These are phyloP conservation scores for Populus nigra DNA, from an alignment of 345 rosid genomes.

Conservation along the genomic window DNA sequence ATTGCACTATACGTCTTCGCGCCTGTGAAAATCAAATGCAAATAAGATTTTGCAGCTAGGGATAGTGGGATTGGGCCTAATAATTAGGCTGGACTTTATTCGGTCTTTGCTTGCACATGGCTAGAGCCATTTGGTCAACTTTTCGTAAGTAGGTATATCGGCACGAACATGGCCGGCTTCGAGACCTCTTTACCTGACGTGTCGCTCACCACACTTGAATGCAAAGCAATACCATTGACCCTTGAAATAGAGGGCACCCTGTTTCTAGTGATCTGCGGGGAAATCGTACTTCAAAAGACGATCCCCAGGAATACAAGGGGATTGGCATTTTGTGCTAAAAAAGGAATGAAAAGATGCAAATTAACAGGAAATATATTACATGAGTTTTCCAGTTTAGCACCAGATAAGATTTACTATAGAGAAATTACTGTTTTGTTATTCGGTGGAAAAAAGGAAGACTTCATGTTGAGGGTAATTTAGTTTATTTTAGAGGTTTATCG, in stretches of 20 bases:
- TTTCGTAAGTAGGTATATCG: neutral
- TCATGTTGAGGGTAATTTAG: too few relatives aligned
- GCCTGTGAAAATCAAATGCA: too few relatives aligned
- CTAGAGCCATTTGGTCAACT: neutral
- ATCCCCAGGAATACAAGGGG: too few relatives aligned
- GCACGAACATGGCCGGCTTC: conserved; percentile 1
- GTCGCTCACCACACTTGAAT: conserved; percentile 14
- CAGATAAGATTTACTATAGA: too few relatives aligned
- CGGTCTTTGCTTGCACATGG: neutral
- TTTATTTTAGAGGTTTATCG: too few relatives aligned
- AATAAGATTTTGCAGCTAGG: neutral
- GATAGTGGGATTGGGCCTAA: conserved; percentile 21
- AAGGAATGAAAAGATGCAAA: too few relatives aligned
- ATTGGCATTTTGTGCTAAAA: too few relatives aligned
- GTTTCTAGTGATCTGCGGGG: neutral
- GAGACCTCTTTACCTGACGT: neutral
- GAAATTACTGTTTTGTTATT: too few relatives aligned
- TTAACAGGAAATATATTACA: too few relatives aligned
- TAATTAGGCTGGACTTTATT: neutral
- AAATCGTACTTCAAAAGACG: neutral
- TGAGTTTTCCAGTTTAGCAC: too few relatives aligned
- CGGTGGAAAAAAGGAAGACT: too few relatives aligned
- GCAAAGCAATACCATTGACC: conserved; percentile 9
- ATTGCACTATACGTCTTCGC: neutral
- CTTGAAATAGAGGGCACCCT: neutral